Percentiles rank a stretch among this genome's conserved stretches.
phyloP scores from a whole-genome alignment of 139 green algal species.

The Auxenochlorella pyrenoidosa region DNA sequence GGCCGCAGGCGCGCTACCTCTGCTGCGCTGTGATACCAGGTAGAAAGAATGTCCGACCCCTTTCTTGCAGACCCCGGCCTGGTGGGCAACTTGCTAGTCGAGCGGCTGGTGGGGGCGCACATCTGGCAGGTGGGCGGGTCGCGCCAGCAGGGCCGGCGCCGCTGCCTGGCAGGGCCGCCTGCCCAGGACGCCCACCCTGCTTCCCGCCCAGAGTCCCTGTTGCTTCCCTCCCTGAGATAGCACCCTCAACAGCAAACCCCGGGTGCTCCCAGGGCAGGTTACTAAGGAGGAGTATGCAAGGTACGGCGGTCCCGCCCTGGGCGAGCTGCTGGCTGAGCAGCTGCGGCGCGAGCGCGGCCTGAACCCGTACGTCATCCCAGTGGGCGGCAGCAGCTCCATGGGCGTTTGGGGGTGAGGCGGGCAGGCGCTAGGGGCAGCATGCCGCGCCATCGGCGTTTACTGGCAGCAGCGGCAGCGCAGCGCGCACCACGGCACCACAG shows the following conservation, averaged over 20 bases:
- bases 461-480: too few species aligned
- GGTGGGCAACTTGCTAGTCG: constrained; percentile 92
- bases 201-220: too few species aligned
- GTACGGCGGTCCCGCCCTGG: constrained; percentile 67
- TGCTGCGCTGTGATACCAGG: too few species aligned
- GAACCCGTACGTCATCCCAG: constrained; percentile 90
- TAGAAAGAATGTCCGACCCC: too few species aligned
- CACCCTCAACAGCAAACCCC: too few species aligned
- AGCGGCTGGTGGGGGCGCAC: constrained; percentile 81
- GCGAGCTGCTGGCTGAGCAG: constrained; percentile 59
- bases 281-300: constrained; percentile 93
- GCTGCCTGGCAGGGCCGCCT: too few species aligned
- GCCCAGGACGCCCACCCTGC: too few species aligned
- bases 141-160: too few species aligned
- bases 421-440: not conserved
- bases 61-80: constrained; percentile 81
- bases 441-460: too few species aligned
- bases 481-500: too few species aligned
- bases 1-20: too few species aligned
- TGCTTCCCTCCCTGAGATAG: too few species aligned
- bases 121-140: constrained; percentile 68
- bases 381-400: constrained; percentile 85
- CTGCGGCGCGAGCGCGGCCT: constrained; percentile 67
- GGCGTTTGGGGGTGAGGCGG: constrained; percentile 53
- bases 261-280: constrained; percentile 31